Base-by-base conservation (phyloP, 2,329 filamentous ascomycete genomes). In the Aureobasidium sp. region DNA sequence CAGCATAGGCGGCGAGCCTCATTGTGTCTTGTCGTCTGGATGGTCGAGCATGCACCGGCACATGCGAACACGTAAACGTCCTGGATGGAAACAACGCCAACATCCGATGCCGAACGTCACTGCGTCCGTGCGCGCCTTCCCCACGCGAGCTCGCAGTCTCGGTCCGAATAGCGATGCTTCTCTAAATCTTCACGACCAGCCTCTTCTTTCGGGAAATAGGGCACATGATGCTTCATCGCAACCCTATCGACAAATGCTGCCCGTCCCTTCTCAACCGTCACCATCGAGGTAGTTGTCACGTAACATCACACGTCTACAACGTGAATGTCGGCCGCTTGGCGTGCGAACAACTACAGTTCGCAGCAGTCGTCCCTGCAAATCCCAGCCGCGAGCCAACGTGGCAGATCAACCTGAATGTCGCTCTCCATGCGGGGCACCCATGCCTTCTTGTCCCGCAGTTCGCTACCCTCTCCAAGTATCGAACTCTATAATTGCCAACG, bases 1-100 rank as follows among this genome's bases (percentile, higher is more conserved):
- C 65, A 44, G 65, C 65, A 60, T 66, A 66, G 27, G 62, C 64
- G 29, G 64, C 65, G 31, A 66, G 57, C 61, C 65, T 64, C 65
- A 66, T 66, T 15, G 22, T 66, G 64, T 59, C 15, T 59, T 37
- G 55, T 60, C 55, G 55, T 58, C 31, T 8, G 14, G 12, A 14
- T 29, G 29, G 36, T 48, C 31, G 31, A 34, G 8, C 31, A 34
- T 31, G 5, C 12, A 36, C 20, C 8, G 36, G 55, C 42, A 37
- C 55, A 48, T 58, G 31, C 42, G 42, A 58, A 47, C 41, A 57
- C 41, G 39, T 57, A 57, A 34, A 42, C 52, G n/a, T 36, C 34
- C 49, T 20, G 34, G 34, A 39, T 22, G 5, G 7, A 53, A 37
- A 25, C 49, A 27, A 53, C 14, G 49, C 49, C 49, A 53, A 39